Evolutionary conservation across 1,139 yeast species (phyloP).

Genomic region (Taphrina sp.): DNA sequence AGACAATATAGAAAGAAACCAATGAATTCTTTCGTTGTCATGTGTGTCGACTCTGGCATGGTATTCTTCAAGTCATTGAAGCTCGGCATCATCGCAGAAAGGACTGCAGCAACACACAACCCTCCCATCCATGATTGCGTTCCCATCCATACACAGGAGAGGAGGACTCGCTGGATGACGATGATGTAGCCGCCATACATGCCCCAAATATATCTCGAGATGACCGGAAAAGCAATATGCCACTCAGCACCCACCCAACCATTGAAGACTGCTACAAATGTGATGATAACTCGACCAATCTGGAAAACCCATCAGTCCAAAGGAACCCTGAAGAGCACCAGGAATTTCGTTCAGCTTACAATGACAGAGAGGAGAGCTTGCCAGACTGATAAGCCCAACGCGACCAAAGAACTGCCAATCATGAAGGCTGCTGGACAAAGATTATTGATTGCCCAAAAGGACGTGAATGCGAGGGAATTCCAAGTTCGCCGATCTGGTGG

Average conservation of each 20-base stretch:
- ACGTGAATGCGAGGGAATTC: slow-evolving; percentile 41
- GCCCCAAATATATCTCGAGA: slow-evolving; percentile 42
- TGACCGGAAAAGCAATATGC: slow-evolving; percentile 42
- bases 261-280: slow-evolving; percentile 39
- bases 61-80: slow-evolving; percentile 35
- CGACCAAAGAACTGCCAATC: slow-evolving; percentile 17
- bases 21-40: slow-evolving; percentile 50
- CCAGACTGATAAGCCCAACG: slow-evolving; percentile 31
- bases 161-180: slow-evolving; percentile 40
- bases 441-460: slow-evolving; percentile 32
- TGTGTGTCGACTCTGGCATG: slow-evolving; percentile 35
- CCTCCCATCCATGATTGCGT: slow-evolving; percentile 40
- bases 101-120: slow-evolving; percentile 36
- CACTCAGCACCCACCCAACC: slow-evolving; percentile 43
- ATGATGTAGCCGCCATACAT: slow-evolving; percentile 41
- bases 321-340: neutral
- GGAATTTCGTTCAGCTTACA: neutral
- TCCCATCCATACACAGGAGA: slow-evolving; percentile 42
- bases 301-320: neutral
- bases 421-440: slow-evolving; percentile 4
- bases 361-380: slow-evolving; percentile 36
- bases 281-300: slow-evolving; percentile 34
- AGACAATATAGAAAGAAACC: slow-evolving; percentile 77
- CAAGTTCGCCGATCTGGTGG: slow-evolving; percentile 60
- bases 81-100: slow-evolving; percentile 38